phyloP scores from a whole-genome alignment of 139 green algal species.

The Micromonas commoda region DNA sequence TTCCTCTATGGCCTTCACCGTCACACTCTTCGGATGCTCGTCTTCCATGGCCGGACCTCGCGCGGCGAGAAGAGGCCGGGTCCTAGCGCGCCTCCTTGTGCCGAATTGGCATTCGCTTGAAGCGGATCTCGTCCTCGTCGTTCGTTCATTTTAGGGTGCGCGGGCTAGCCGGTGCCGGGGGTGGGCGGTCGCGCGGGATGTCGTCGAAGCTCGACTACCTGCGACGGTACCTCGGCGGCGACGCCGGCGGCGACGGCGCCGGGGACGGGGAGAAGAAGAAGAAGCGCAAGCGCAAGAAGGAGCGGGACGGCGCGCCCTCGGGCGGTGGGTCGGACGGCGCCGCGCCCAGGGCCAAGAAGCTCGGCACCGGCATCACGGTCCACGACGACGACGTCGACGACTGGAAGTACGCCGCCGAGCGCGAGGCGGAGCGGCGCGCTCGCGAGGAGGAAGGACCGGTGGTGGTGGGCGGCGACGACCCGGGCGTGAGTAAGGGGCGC shows the following conservation, averaged over 20 bases:
- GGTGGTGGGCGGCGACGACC: not conserved
- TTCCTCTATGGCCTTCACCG: not conserved
- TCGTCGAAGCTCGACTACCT: slow-evolving; percentile 22
- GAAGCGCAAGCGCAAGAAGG: slow-evolving; percentile 23
- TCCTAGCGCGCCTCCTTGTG: no score
- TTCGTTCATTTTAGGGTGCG: no score
- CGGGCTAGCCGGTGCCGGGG: no score
- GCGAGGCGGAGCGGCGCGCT: not conserved
- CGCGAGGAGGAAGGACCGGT: not conserved
- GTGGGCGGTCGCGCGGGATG: slow-evolving; percentile 7
- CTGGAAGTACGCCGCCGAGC: not conserved
- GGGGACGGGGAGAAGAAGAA: slow-evolving; percentile 17
- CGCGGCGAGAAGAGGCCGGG: no score
- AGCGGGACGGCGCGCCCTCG: not conserved
- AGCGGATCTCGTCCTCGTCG: no score
- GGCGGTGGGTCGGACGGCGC: not conserved
- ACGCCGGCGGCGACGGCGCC: not conserved
- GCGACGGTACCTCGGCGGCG: slow-evolving; percentile 16
- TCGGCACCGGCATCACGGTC: not conserved
- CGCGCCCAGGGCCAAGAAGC: not conserved
- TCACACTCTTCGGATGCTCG: no score
- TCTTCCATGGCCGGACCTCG: not conserved
- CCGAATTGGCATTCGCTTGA: no score
- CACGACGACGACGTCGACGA: slow-evolving; percentile 9
- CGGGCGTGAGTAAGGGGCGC: not conserved